Evolutionary conservation across 176 grass and related monocot species (phyloP), one percentile per base, ranked within the genome.

Genomic region (Triticum turgidum): DNA sequence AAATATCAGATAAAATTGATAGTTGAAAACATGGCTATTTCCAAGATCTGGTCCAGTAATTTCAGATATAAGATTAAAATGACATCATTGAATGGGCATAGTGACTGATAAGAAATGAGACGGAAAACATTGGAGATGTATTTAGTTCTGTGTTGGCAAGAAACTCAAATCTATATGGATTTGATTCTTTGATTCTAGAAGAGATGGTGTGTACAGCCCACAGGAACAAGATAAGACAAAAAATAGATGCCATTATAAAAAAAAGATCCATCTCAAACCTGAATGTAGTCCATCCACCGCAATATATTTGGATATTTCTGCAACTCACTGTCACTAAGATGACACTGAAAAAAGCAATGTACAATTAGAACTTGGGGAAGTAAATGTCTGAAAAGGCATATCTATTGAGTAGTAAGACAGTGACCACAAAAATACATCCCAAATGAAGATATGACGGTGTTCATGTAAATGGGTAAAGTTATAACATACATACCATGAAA

Each of bases 231-330:
- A 32, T 24, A 78, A 30, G 5, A 38, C 78, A 81, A 76, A 87
- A 86, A 7, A 84, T 45, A 79, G 20, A 17, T 41, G 20, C 5
- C 66, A 56, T 69, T 11, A 54, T 54, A 0, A 76, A 33, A 1
- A 1, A 77, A 86, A 85, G 34, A 58, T 79, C 42, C 4, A 74
- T 79, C 33, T 49, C 49, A 74, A 86, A 95, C 97, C 97, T 98
- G 94, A 85, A 98, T 91, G 64, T 94, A 94, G 87, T 98, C 97
- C 77, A 93, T 93, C 97, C 97, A 98, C 61, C 97, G 86, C 69
- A 92, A 30, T 79, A 96, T 65, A 92, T 96, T 87, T 20, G 92
- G 76, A 66, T 88, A 90, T 73, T 92, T 91, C 88, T 93, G 83
- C 79, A 85, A 25, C 37, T 92, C 90, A 1, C 17, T 88, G 44